Conservation (phyloP, 768 basidiomycete species). For the Strobilomyces confusus region DNA sequence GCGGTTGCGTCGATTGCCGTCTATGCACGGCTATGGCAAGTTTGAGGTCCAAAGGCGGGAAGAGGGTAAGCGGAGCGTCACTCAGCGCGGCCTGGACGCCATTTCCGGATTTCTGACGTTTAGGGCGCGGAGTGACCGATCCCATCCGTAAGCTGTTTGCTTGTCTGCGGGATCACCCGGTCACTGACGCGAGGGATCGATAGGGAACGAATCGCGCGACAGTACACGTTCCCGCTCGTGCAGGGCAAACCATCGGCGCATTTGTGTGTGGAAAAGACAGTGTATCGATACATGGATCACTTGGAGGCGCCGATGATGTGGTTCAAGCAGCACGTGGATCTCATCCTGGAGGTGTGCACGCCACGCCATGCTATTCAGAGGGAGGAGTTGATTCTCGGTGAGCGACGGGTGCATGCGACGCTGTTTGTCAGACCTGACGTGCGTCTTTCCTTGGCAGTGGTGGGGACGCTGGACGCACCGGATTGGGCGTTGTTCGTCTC, state of each 20-base stretch:
- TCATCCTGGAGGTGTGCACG: conserved; percentile 55
- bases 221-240: conserved; percentile 58
- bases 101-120: conserved; percentile 49
- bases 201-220: conserved; percentile 45
- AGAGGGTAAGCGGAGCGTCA: conserved; percentile 54
- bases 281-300: conserved; percentile 63
- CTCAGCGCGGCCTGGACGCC: conserved; percentile 54
- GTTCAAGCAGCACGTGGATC: conserved; percentile 67
- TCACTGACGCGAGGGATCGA: not conserved
- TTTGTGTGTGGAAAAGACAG: conserved; percentile 64
- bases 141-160: conserved; percentile 36
- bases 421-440: not conserved
- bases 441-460: conserved; percentile 36
- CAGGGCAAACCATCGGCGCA: conserved; percentile 64
- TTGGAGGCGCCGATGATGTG: conserved; percentile 64
- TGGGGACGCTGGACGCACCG: conserved; percentile 66
- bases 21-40: conserved; percentile 62
- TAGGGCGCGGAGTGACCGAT: conserved; percentile 31
- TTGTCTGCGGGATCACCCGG: not conserved
- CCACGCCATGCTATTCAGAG: conserved; percentile 43
- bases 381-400: conserved; percentile 55
- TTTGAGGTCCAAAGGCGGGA: conserved; percentile 40
- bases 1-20: conserved; percentile 46
- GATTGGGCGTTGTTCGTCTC: conserved; percentile 77
- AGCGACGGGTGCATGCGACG: not conserved